Conservation (phyloP, 179 eudicot genomes). For the Beta lomatogona region DNA sequence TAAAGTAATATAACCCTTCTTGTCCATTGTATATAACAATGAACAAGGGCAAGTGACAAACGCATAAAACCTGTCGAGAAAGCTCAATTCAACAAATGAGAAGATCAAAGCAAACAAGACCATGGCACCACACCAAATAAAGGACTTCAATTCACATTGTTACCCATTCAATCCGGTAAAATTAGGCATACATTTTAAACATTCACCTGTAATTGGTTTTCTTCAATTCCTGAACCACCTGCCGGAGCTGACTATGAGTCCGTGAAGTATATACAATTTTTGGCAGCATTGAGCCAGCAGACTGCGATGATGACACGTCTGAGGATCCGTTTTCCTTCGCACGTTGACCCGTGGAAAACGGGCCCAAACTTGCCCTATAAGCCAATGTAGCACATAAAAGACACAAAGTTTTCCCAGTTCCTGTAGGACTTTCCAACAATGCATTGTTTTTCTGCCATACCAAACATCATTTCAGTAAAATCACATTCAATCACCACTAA, state of each 20-base stretch:
- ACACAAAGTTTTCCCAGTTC: conserved; percentile 98
- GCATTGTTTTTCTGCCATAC: conserved; percentile 73
- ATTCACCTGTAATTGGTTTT: conserved; percentile 86
- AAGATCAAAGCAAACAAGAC: background rate
- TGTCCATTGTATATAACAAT: background rate
- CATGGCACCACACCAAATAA: background rate
- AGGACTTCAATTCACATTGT: background rate
- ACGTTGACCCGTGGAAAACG: conserved; percentile 49
- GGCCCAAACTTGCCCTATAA: conserved; percentile 90
- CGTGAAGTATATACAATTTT: conserved; percentile 85
- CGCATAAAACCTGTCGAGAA: background rate
- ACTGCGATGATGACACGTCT: conserved; percentile 45
- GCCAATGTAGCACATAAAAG: conserved; percentile 97
- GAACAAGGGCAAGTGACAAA: background rate
- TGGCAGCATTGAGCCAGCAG: conserved; percentile 50
- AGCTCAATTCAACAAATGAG: background rate
- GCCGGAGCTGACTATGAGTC: conserved; percentile 94
- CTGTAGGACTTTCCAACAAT: conserved; percentile 97
- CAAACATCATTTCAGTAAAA: conserved; percentile 10
- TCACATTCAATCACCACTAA: background rate
- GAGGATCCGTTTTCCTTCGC: conserved; percentile 32
- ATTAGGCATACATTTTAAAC: background rate
- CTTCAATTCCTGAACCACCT: conserved; percentile 84
- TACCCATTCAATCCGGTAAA: background rate
- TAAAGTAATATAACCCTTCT: background rate